Evolutionary conservation across 306 rosid species (phyloP).

Genomic region (Cucumis melo): DNA sequence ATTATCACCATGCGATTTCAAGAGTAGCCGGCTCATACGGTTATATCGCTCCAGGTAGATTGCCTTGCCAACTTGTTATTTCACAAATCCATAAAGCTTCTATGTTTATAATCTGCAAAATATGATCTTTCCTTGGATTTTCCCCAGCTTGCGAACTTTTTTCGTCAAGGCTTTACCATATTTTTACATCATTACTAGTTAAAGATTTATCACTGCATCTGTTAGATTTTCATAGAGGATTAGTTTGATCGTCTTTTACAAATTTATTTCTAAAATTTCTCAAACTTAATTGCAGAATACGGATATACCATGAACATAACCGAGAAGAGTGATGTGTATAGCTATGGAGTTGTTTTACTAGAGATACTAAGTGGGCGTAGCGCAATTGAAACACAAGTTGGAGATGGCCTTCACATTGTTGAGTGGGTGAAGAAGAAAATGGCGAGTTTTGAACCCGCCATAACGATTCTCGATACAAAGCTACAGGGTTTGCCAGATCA

Average conservation of each 20-base stretch:
- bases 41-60: constrained; percentile 91
- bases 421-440: constrained; percentile 99
- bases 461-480: constrained; percentile 66
- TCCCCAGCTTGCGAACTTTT: neutral
- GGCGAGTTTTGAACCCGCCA: constrained; percentile 94
- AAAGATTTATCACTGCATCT: neutral
- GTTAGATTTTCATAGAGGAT: neutral
- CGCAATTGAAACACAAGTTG: constrained; percentile 63
- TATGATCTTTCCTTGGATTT: neutral
- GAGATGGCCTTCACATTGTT: constrained; percentile 84
- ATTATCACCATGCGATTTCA: constrained; percentile 79
- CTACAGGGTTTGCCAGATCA: constrained; percentile 90
- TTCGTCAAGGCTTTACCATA: neutral
- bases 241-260: neutral
- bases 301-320: constrained; percentile 99
- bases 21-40: constrained; percentile 98
- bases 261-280: constrained; percentile 13
- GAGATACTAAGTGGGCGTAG: constrained; percentile 85
- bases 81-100: neutral
- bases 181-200: neutral
- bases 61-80: neutral
- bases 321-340: constrained; percentile 93
- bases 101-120: neutral
- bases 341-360: constrained; percentile 85
- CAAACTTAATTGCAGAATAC: constrained; percentile 43